These are phyloP conservation scores for Geotrichum histeridarum DNA, from an alignment of 1,139 yeast species.

Conservation along the genomic window DNA sequence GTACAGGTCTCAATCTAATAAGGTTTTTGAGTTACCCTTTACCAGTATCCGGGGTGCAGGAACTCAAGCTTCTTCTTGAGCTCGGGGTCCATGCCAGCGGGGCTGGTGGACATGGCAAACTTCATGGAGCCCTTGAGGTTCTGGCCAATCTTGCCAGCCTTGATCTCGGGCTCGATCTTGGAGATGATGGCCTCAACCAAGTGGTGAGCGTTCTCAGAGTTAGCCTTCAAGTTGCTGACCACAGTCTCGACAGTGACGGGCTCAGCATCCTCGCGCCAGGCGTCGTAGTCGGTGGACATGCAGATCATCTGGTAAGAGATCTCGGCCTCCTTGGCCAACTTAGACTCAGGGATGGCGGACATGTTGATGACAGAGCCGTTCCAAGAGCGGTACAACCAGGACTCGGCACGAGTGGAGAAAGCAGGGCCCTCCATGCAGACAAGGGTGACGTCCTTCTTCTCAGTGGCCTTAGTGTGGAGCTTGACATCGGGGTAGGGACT, in stretches of 20 bases:
- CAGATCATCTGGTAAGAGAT: conserved; percentile 95
- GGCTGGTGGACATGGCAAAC: conserved; percentile 71
- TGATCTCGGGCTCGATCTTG: conserved; percentile 58
- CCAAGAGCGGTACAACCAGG: conserved; percentile 77
- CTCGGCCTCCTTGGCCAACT: conserved; percentile 95
- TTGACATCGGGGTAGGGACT: conserved; percentile 29
- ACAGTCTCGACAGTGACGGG: conserved; percentile 97
- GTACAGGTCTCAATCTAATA: conserved; percentile 6
- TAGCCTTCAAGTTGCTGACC: conserved; percentile 82
- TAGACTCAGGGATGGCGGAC: conserved; percentile 94
- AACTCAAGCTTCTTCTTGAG: conserved; percentile 74
- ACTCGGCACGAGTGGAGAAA: conserved; percentile 96
- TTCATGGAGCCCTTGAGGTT: conserved; percentile 74
- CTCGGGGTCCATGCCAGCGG: conserved; percentile 69
- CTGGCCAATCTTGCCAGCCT: conserved; percentile 58
- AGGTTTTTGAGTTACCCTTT: neutral
- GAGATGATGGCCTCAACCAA: conserved; percentile 67
- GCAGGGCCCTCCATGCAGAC: conserved; percentile 99
- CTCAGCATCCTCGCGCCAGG: conserved; percentile 93
- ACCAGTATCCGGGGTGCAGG: conserved; percentile 91
- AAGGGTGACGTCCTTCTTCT: conserved; percentile 63
- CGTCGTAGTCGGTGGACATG: conserved; percentile 98
- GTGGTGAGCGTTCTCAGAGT: conserved; percentile 76
- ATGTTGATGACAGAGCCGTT: conserved; percentile 95
- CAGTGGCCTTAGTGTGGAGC: conserved; percentile 55